Conservation (phyloP, 2,329 filamentous ascomycete species). For the Fusarium siculi region DNA sequence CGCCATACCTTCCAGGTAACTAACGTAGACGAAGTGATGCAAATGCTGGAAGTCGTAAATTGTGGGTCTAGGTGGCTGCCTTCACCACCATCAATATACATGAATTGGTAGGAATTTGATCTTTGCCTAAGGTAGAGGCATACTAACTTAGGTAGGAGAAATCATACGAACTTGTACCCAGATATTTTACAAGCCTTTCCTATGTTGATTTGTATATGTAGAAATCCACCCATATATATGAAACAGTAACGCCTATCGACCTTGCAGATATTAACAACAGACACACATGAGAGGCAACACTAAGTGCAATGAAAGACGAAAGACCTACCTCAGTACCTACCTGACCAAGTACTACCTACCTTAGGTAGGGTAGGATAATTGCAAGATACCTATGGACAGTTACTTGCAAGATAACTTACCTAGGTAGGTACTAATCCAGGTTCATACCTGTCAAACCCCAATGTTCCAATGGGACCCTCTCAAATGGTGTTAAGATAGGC, state of each 20-base stretch:
- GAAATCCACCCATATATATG: background rate
- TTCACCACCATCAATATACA: background rate
- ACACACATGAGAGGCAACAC: background rate
- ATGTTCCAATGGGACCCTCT: background rate
- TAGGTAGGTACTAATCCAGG: background rate
- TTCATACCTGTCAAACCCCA: background rate
- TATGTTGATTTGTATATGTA: background rate
- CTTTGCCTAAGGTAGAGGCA: background rate
- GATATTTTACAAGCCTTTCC: background rate
- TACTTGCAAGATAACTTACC: too few relatives aligned
- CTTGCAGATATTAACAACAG: background rate
- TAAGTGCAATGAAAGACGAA: background rate
- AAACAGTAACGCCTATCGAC: background rate
- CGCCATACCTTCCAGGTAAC: background rate
- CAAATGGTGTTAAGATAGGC: too few relatives aligned
- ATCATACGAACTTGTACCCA: background rate
- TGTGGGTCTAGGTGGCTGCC: conserved; percentile 20
- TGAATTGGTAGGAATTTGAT: background rate
- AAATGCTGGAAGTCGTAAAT: conserved; percentile 13
- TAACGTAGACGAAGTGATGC: conserved; percentile 7
- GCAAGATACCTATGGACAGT: too few relatives aligned
- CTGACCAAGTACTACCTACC: background rate
- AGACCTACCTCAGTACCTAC: background rate
- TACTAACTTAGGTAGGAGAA: background rate
- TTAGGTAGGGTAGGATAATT: too few relatives aligned